Evolutionary conservation across 2,329 filamentous ascomycete species (phyloP).

Genomic region (Spiromastix sp.): DNA sequence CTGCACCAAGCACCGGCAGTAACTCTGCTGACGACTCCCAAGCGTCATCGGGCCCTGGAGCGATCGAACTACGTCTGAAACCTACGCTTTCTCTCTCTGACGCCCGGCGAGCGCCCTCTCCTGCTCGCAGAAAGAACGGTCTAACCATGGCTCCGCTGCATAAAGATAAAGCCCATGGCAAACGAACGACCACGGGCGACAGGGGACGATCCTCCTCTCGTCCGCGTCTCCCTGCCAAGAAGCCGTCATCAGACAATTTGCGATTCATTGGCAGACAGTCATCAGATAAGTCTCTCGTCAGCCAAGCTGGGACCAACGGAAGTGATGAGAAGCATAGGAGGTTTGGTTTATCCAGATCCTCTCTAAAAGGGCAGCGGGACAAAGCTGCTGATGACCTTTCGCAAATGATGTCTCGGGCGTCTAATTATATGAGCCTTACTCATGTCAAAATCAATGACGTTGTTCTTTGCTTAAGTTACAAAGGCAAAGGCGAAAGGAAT

Average conservation of each 20-base stretch:
- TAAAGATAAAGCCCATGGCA: constrained; percentile 18
- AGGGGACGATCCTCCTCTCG: constrained; percentile 10
- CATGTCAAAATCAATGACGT: constrained; percentile 94
- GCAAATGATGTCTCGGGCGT: constrained; percentile 91
- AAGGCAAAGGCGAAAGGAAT: constrained; percentile 90
- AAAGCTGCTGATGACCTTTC: constrained; percentile 77
- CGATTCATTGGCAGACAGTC: constrained; percentile 24
- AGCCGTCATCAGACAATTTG: constrained; percentile 33
- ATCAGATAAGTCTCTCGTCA: constrained; percentile 28
- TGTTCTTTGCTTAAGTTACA: constrained; percentile 90
- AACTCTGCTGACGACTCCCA: constrained; percentile 35
- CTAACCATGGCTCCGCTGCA: constrained; percentile 26
- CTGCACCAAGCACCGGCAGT: constrained; percentile 29
- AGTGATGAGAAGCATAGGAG: constrained; percentile 39
- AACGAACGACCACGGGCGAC: constrained; percentile 18
- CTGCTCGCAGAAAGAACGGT: constrained; percentile 19
- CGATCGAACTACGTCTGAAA: constrained; percentile 69
- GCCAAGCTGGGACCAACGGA: constrained; percentile 18
- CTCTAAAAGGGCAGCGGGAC: constrained; percentile 45
- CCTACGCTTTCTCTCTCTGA: constrained; percentile 60
- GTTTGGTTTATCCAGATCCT: constrained; percentile 34
- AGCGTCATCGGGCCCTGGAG: constrained; percentile 56
- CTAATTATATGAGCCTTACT: constrained; percentile 93
- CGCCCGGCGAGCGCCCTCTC: constrained; percentile 25
- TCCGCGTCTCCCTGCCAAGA: constrained; percentile 26